A percentile compares a stretch with the other conserved stretches of the same genome.
These are phyloP conservation scores for Colletotrichum agaves DNA, from an alignment of 2,329 filamentous ascomycete genomes.

Conservation along the genomic window DNA sequence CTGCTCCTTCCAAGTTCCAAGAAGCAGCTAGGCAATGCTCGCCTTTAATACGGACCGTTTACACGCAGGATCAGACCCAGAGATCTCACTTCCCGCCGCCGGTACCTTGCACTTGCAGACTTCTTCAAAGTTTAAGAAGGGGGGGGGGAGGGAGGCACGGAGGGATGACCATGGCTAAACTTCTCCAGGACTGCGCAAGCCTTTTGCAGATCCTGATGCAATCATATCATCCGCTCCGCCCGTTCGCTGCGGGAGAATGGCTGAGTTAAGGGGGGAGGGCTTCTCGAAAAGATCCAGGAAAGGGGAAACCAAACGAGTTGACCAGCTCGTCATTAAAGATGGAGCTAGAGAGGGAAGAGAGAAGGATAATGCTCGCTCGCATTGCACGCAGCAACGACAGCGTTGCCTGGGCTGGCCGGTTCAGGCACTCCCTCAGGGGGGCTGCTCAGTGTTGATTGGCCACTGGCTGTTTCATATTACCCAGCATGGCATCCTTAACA, in stretches of 20 bases:
- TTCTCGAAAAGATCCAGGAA: conserved; percentile 1
- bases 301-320: background rate
- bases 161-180: conserved; percentile 14
- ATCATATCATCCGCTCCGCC: conserved; percentile 29
- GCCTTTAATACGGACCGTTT: conserved; percentile 4
- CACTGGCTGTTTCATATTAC: conserved; percentile 34
- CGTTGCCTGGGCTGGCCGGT: conserved; percentile 12
- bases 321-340: conserved; percentile 28
- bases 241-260: conserved; percentile 1
- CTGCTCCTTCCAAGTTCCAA: background rate
- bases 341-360: background rate
- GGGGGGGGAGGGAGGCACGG: background rate
- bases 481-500: conserved; percentile 21
- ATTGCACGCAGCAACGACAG: conserved; percentile 18
- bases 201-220: conserved; percentile 38
- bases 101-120: conserved; percentile 17
- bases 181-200: conserved; percentile 24
- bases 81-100: conserved; percentile 9
- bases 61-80: conserved; percentile 19
- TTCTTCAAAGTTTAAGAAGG: conserved; percentile 24
- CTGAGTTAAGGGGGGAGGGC: conserved; percentile 12
- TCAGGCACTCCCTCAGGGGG: conserved; percentile 20
- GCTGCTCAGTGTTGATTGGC: conserved; percentile 27
- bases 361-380: conserved; percentile 23
- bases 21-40: background rate